Base-by-base conservation (phyloP, 2,329 filamentous ascomycete genomes). In the Cercospora sesami region DNA sequence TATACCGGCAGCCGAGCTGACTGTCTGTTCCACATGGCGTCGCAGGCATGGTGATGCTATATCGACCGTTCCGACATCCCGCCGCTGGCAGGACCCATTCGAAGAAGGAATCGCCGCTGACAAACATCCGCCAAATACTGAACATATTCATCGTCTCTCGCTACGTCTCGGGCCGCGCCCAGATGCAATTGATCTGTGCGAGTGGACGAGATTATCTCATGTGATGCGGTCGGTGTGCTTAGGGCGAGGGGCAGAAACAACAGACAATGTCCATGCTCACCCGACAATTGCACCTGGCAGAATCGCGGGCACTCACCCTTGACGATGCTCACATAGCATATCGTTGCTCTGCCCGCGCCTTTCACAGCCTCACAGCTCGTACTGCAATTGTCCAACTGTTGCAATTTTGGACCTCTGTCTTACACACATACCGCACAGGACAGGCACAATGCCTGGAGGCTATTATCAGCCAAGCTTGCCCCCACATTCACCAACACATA, bases 41-140 rank as follows among this genome's bases (percentile, higher is more conserved):
- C 31, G 21, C 59, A 61, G 59, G 59, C 59, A 61, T 61, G 59
- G 59, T 61, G 59, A 61, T 61, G 59, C 59, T 61, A 60, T 42
- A 45, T 45, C 36, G 14, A 45, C 9, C 31, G 33, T 36, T n/a
- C 59, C 59, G 59, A n/a, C 33, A 2, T 28, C 39, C 36, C 59
- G 21, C 48, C 21, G 48, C 23, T 9, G 48, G 30, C 51, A 31
- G 26, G 23, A 57, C 5, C 14, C 23, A 16, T 16, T 28, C 21
- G 28, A 57, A 55, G 23, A 12, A 26, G 21, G 14, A 30, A 57
- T 16, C 23, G 26, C 53, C 53, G 45, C 45, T 51, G 18, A 21
- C 45, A 51, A 18, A 51, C 36, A 3, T 7, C 6, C 21, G 45
- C 45, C 45, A 21, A 21, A 51, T 51, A 9, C 8, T 9, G 45